Evolutionary conservation across 1,284 basidiomycete genomes (phyloP), one percentile per base, ranked within the genome.

Genomic region (Flammula alnicola): DNA sequence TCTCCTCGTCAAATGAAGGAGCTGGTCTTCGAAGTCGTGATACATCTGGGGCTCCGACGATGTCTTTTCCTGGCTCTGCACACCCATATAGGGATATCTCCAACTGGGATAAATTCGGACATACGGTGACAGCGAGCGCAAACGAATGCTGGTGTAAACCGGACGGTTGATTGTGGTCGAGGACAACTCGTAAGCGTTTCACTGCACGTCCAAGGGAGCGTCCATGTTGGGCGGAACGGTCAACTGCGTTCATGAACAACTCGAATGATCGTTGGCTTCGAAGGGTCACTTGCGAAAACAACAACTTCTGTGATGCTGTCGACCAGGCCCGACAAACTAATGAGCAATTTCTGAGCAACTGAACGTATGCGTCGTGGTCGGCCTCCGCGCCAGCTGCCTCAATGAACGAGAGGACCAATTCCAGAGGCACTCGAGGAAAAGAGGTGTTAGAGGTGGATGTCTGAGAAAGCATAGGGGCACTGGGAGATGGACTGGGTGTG

Each of bases 291-390:
- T 72, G 68, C 50, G 72, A 72, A 67, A 88, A 88, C 43, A 89
- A 73, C 14, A 85, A 74, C 52, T 76, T 79, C 65, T 89, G 87
- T 0, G 83, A 75, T 26, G 77, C 70, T 22, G 68, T 60, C 0
- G 84, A 79, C 86, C 86, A 89, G 25, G 76, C 71, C 61, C 71
- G 75, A 73, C 78, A 87, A 20, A 89, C 83, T 39, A 87, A 75
- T 0, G 84, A 68, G 58, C 78, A 84, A 43, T 73, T 65, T 42
- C 63, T 65, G 41, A 88, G 74, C 27, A 85, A 67, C 7, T 63
- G 51, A 12, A 57, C 55, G 60, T 80, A 70, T 2, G 69, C 61
- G 17, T 70, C 55, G n/a, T 63, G 47, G 33, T 71, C 63, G 19
- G 74, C 67, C 47, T 74, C 68, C 48, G 72, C 67, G 49, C 71